phyloP scores from a whole-genome alignment of 495 filamentous ascomycete species.

The Hamigera avellanea region DNA sequence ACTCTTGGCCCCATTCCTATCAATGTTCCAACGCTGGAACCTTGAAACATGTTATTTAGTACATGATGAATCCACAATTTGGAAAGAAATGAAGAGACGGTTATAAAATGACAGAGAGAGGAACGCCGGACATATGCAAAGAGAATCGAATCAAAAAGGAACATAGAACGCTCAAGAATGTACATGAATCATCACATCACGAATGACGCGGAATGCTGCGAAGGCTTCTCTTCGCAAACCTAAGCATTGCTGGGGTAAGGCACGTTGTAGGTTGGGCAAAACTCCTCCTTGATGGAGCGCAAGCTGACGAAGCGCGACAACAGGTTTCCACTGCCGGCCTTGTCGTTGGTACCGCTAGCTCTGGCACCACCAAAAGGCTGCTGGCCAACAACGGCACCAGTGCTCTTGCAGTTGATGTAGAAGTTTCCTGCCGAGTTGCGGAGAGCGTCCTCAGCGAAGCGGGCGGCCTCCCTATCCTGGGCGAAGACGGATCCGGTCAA shows the following conservation, averaged over 20 bases:
- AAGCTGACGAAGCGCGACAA: conserved; percentile 70
- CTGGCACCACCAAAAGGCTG: conserved; percentile 83
- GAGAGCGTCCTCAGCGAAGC: conserved; percentile 58
- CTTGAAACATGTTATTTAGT: no score
- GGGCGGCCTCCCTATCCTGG: conserved; percentile 53
- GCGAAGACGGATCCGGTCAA: conserved; percentile 76
- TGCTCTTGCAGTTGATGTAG: conserved; percentile 90
- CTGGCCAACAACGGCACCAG: conserved; percentile 84
- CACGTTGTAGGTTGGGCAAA: conserved; percentile 54
- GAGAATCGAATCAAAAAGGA: no score
- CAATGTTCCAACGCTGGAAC: no score
- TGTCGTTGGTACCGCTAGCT: conserved; percentile 85
- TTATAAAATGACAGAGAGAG: no score
- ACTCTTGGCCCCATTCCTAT: no score
- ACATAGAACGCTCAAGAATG: conserved; percentile 2
- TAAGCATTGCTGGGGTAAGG: conserved; percentile 67
- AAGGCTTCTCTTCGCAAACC: background rate
- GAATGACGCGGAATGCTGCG: background rate
- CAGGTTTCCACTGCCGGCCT: conserved; percentile 70
- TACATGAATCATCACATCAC: conserved; percentile 2
- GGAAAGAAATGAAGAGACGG: no score
- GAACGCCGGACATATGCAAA: no score
- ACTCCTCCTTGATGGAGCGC: conserved; percentile 88
- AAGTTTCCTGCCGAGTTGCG: conserved; percentile 78
- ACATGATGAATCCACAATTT: no score